phyloP scores from a whole-genome alignment of 1,284 basidiomycete species.

The Rhodotorula sp. region DNA sequence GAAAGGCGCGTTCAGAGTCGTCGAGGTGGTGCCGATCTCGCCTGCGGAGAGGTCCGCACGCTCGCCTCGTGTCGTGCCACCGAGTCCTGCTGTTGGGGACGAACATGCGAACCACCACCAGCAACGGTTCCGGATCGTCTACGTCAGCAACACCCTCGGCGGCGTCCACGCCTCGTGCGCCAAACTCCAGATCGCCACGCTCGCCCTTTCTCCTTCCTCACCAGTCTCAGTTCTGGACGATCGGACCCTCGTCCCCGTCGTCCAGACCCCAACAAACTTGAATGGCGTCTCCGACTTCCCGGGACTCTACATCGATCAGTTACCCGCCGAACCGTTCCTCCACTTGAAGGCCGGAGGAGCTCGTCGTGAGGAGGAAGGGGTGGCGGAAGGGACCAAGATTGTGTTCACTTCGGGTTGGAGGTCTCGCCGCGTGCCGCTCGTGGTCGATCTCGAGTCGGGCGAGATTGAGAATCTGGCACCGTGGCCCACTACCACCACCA shows the following conservation, averaged over 20 bases:
- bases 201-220: background rate
- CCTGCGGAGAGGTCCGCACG: slow-evolving; percentile 56
- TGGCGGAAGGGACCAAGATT: slow-evolving; percentile 41
- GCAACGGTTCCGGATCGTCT: slow-evolving; percentile 56
- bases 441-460: slow-evolving; percentile 50
- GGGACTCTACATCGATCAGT: slow-evolving; percentile 61
- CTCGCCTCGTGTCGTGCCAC: slow-evolving; percentile 57
- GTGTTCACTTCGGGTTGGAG: slow-evolving; percentile 59
- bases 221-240: slow-evolving; percentile 1
- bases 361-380: slow-evolving; percentile 31
- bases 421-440: slow-evolving; percentile 57
- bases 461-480: slow-evolving; percentile 38
- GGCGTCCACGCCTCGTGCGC: slow-evolving; percentile 64
- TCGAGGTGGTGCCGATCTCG: slow-evolving; percentile 47
- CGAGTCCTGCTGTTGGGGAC: slow-evolving; percentile 46
- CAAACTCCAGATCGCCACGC: slow-evolving; percentile 56
- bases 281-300: slow-evolving; percentile 55
- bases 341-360: slow-evolving; percentile 31
- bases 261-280: slow-evolving; percentile 49
- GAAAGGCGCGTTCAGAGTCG: background rate
- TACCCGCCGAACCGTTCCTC: slow-evolving; percentile 57
- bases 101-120: too few species aligned
- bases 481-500: slow-evolving; percentile 12
- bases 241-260: slow-evolving; percentile 51
- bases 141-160: slow-evolving; percentile 60